Conservation (phyloP, 2,329 filamentous ascomycete species). For the Alternaria alternata region DNA sequence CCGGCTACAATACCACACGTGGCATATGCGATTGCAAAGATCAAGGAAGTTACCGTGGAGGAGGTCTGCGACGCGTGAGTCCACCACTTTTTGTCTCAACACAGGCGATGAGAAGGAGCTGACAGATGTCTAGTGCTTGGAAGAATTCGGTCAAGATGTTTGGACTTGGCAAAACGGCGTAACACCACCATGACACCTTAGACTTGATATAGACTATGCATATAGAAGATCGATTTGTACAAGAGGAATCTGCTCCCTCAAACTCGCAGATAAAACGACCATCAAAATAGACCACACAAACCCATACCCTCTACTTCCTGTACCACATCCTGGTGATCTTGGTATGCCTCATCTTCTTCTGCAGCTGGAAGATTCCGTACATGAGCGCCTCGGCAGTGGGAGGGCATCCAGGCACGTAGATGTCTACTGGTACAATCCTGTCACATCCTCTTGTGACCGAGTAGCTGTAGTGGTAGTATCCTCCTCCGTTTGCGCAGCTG, state of each 20-base stretch:
- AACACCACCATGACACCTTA: conserved; percentile 5
- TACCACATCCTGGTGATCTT: conserved; percentile 67
- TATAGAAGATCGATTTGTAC: conserved; percentile 24
- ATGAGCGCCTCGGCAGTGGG: conserved; percentile 64
- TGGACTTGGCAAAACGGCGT: conserved; percentile 43
- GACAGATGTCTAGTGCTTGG: conserved; percentile 43
- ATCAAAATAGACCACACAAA: conserved; percentile 21
- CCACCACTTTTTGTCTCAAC: neutral
- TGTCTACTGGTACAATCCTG: conserved; percentile 81
- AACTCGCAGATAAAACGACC: conserved; percentile 32
- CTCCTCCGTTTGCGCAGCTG: conserved; percentile 83
- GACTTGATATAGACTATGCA: conserved; percentile 15
- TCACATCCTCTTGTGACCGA: conserved; percentile 80
- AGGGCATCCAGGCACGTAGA: conserved; percentile 80
- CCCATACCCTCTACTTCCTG: conserved; percentile 54
- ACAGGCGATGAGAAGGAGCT: neutral
- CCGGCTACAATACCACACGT: conserved; percentile 86
- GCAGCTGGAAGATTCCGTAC: conserved; percentile 75
- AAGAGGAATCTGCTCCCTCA: conserved; percentile 16
- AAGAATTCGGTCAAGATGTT: conserved; percentile 52
- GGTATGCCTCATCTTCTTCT: conserved; percentile 76
- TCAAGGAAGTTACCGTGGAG: conserved; percentile 81
- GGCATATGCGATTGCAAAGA: conserved; percentile 84
- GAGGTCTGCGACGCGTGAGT: conserved; percentile 82
- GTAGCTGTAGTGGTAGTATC: conserved; percentile 89